Percentiles rank a stretch among this genome's conserved stretches.
These are phyloP conservation scores for Capillidium heterosporum DNA, from an alignment of 371 early-diverging fungal genomes.

Conservation along the genomic window DNA sequence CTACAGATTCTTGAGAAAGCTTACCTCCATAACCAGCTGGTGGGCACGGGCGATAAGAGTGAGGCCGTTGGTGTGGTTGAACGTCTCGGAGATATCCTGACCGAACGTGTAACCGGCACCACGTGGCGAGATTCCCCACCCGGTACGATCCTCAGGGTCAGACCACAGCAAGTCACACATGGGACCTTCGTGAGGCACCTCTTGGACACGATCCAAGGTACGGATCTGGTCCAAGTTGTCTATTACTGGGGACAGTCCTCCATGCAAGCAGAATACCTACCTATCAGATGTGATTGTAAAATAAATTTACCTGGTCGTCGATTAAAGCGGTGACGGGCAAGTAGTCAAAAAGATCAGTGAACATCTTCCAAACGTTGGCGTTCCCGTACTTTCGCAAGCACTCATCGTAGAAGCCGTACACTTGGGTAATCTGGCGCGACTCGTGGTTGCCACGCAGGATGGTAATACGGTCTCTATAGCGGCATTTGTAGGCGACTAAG, in stretches of 20 bases:
- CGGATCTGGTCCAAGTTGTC: slow-evolving; percentile 96
- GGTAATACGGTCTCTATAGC: slow-evolving; percentile 86
- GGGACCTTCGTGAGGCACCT: slow-evolving; percentile 98
- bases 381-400: slow-evolving; percentile 97
- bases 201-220: slow-evolving; percentile 89
- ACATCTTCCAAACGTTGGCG: slow-evolving; percentile 96
- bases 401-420: slow-evolving; percentile 99
- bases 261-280: slow-evolving; percentile 88
- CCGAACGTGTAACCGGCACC: slow-evolving; percentile 99
- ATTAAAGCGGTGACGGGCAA: slow-evolving; percentile 94
- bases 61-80: slow-evolving; percentile 94
- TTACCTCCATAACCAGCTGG: slow-evolving; percentile 96
- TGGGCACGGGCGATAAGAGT: slow-evolving; percentile 96
- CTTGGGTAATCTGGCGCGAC: slow-evolving; percentile 97
- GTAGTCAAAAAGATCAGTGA: slow-evolving; percentile 98
- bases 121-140: slow-evolving; percentile 97
- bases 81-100: slow-evolving; percentile 80
- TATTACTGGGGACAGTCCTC: slow-evolving; percentile 96
- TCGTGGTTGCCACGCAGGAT: slow-evolving; percentile 99
- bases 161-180: slow-evolving; percentile 94
- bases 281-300: not conserved
- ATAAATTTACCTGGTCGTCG: slow-evolving; percentile 45
- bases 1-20: not conserved
- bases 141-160: slow-evolving; percentile 88
- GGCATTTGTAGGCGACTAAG: slow-evolving; percentile 84